Conservation (phyloP, 257 asterid species). For the Paulownia fortunei region DNA sequence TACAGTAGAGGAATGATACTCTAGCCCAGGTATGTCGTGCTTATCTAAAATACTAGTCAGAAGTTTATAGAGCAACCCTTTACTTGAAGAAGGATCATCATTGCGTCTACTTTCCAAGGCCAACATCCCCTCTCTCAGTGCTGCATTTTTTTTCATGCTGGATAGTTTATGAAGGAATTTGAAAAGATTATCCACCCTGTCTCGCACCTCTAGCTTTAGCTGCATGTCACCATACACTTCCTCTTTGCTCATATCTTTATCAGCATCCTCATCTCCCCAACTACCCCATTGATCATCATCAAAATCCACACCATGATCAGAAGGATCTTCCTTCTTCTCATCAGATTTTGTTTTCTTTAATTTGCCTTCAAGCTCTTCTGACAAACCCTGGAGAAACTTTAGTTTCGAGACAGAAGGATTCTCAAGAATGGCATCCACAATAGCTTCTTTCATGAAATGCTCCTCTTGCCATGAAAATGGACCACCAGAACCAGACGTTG, state of each 20-base stretch:
- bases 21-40: slow-evolving; percentile 83
- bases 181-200: slow-evolving; percentile 89
- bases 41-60: slow-evolving; percentile 65
- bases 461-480: slow-evolving; percentile 99
- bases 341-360: slow-evolving; percentile 46
- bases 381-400: slow-evolving; percentile 78
- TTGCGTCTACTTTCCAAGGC: slow-evolving; percentile 55
- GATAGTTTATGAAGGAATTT: slow-evolving; percentile 86
- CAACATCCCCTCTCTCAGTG: slow-evolving; percentile 51
- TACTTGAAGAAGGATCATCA: slow-evolving; percentile 73
- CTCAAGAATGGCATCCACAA: slow-evolving; percentile 87
- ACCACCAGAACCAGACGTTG: slow-evolving; percentile 86
- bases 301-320: slow-evolving; percentile 51
- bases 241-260: slow-evolving; percentile 58
- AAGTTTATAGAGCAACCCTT: slow-evolving; percentile 76
- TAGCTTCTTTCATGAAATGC: slow-evolving; percentile 95
- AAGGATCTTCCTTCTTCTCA: slow-evolving; percentile 50
- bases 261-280: slow-evolving; percentile 85
- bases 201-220: slow-evolving; percentile 85
- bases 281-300: slow-evolving; percentile 93
- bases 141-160: slow-evolving; percentile 56
- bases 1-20: slow-evolving; percentile 94
- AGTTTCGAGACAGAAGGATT: slow-evolving; percentile 66
- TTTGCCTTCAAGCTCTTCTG: slow-evolving; percentile 67
- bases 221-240: slow-evolving; percentile 77